Conservation (phyloP, 306 rosid species). For the Boehmeria nivea region DNA sequence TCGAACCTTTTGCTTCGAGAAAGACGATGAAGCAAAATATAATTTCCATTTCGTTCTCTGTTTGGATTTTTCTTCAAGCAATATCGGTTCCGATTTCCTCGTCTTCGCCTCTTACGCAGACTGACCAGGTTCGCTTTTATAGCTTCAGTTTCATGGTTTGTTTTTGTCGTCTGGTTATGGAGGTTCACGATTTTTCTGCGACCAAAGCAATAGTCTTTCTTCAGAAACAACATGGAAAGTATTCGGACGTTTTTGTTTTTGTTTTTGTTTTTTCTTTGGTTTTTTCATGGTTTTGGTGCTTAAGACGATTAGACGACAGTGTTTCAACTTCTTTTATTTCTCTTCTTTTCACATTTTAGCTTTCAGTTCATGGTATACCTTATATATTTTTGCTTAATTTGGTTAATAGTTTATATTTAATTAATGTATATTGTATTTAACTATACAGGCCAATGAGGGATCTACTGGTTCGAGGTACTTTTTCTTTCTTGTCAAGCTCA, state of each 20-base stretch:
- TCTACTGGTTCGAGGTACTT: conserved; percentile 56
- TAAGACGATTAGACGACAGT: too few species aligned
- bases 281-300: too few species aligned
- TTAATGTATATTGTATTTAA: too few species aligned
- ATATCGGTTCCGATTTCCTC: conserved; percentile 20
- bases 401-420: too few species aligned
- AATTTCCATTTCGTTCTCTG: conserved; percentile 27
- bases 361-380: too few species aligned
- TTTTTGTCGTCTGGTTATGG: neutral
- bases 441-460: conserved; percentile 42
- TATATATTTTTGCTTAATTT: neutral
- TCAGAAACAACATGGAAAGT: too few species aligned
- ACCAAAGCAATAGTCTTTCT: neutral
- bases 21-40: conserved; percentile 38
- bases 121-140: neutral
- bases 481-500: conserved; percentile 4
- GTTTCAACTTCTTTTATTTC: too few species aligned
- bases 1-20: neutral
- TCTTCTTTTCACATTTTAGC: too few species aligned
- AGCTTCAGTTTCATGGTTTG: conserved; percentile 13
- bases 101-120: conserved; percentile 32
- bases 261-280: too few species aligned
- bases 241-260: too few species aligned
- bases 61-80: conserved; percentile 22
- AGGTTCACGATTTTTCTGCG: conserved; percentile 3